Percentiles rank a stretch among this genome's conserved stretches.
These are phyloP conservation scores for Haplosporangium sp. DNA, from an alignment of 371 early-diverging fungal species.

Conservation along the genomic window DNA sequence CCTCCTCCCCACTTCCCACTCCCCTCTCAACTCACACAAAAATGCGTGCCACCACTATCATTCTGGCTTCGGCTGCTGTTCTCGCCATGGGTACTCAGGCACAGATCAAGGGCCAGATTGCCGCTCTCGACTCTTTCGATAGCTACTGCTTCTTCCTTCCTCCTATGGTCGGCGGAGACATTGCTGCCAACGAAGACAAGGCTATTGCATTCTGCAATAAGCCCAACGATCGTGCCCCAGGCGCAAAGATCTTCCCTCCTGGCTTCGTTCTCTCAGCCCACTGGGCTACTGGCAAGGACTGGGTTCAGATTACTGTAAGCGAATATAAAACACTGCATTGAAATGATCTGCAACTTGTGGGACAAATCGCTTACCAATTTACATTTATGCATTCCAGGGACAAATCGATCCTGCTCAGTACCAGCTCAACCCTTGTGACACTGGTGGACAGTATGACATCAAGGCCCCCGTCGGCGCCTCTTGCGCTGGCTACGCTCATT, in stretches of 20 bases:
- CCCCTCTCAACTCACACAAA: not conserved
- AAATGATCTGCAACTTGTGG: not conserved
- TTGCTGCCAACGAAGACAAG: slow-evolving; percentile 62
- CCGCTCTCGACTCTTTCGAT: slow-evolving; percentile 39
- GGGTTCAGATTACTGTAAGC: slow-evolving; percentile 63
- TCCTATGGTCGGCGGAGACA: slow-evolving; percentile 65
- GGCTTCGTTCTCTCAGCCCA: slow-evolving; percentile 66
- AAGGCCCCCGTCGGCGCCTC: slow-evolving; percentile 53
- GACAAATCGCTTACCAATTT: not conserved
- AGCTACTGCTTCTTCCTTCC: slow-evolving; percentile 68
- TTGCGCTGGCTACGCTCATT: slow-evolving; percentile 58
- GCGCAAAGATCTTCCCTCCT: slow-evolving; percentile 62
- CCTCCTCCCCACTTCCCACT: not conserved
- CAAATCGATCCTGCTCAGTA: slow-evolving; percentile 64
- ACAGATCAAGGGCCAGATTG: slow-evolving; percentile 48
- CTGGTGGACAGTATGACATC: slow-evolving; percentile 56
- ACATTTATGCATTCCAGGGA: slow-evolving; percentile 35
- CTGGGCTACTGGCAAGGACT: slow-evolving; percentile 55
- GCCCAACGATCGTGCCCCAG: slow-evolving; percentile 50
- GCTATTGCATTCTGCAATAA: slow-evolving; percentile 68
- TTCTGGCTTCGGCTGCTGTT: slow-evolving; percentile 38
- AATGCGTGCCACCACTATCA: slow-evolving; percentile 38
- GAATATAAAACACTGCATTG: no score
- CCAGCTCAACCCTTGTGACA: slow-evolving; percentile 56
- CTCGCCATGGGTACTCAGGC: slow-evolving; percentile 41